phyloP scores from a whole-genome alignment of 768 basidiomycete species.

The Amanita rubescens region DNA sequence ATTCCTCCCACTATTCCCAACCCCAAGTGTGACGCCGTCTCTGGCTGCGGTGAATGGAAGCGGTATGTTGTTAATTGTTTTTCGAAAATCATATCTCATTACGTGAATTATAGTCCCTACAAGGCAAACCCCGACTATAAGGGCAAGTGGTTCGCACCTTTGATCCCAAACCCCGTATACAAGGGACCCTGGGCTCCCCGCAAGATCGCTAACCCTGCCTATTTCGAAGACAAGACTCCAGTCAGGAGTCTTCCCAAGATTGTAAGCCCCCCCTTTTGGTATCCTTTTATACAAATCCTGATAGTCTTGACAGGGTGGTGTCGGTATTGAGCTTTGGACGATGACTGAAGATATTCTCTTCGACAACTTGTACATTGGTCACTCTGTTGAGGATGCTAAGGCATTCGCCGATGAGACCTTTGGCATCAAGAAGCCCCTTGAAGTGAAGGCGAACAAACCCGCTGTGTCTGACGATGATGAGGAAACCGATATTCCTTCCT shows the following conservation, averaged over 20 bases:
- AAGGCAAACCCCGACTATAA: constrained; percentile 94
- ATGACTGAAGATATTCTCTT: constrained; percentile 97
- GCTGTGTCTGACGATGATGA: constrained; percentile 43
- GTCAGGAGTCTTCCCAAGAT: constrained; percentile 82
- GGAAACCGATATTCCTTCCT: constrained; percentile 36
- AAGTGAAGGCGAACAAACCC: constrained; percentile 52
- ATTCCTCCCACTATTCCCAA: constrained; percentile 84
- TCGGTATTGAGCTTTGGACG: constrained; percentile 98
- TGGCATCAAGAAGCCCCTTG: constrained; percentile 80
- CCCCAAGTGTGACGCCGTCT: constrained; percentile 82
- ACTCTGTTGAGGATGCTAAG: constrained; percentile 83
- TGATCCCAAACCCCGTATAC: constrained; percentile 97
- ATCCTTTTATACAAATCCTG: not conserved
- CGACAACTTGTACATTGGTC: constrained; percentile 90
- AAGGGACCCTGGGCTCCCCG: constrained; percentile 91
- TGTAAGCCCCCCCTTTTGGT: constrained; percentile 34
- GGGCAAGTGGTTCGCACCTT: constrained; percentile 95
- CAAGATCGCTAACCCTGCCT: constrained; percentile 86
- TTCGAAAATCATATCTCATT: not conserved
- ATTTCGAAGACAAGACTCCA: constrained; percentile 82
- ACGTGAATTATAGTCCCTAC: constrained; percentile 46
- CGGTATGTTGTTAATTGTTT: constrained; percentile 34
- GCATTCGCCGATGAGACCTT: constrained; percentile 83
- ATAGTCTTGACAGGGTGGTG: constrained; percentile 55
- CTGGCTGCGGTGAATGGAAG: constrained; percentile 96